Evolutionary conservation across 2,329 filamentous ascomycete species (phyloP).

Genomic region (Neophaeococcomyces mojaviensis): DNA sequence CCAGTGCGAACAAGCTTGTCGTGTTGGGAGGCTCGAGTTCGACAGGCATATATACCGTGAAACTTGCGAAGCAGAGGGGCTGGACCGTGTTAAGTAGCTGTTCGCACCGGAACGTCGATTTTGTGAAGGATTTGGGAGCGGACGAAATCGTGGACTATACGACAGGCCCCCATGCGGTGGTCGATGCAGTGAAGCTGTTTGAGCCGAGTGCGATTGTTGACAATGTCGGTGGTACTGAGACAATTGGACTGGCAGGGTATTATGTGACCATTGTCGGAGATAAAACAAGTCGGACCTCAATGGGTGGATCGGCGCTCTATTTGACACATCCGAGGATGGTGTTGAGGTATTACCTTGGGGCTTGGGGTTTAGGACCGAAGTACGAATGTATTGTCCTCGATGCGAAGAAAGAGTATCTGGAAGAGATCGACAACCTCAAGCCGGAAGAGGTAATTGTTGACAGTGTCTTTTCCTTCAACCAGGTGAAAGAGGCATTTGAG

Average conservation of each 20-base stretch:
- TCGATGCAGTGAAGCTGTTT: constrained; percentile 40
- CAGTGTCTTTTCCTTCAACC: constrained; percentile 47
- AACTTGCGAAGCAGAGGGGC: constrained; percentile 54
- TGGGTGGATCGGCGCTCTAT: constrained; percentile 26
- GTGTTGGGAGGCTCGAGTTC: constrained; percentile 59
- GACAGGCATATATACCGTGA: constrained; percentile 52
- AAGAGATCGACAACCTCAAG: constrained; percentile 47
- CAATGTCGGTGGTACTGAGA: constrained; percentile 45
- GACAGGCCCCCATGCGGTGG: constrained; percentile 35
- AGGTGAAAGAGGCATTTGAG: constrained; percentile 50
- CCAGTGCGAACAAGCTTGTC: constrained; percentile 49
- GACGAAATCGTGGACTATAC: constrained; percentile 36
- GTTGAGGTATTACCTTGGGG: constrained; percentile 35
- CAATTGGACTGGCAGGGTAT: constrained; percentile 48
- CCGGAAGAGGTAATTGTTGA: constrained; percentile 53
- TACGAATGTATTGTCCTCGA: constrained; percentile 31
- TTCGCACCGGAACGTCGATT: constrained; percentile 46
- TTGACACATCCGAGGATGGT: constrained; percentile 21
- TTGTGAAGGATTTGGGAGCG: constrained; percentile 36
- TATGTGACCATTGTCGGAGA: constrained; percentile 44
- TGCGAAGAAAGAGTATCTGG: constrained; percentile 39
- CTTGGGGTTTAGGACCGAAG: constrained; percentile 42
- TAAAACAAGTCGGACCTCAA: constrained; percentile 47
- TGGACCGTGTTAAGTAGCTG: constrained; percentile 54
- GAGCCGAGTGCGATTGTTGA: constrained; percentile 47